Conservation (phyloP, 371 early-diverging fungal species). For the Mucor mucedo region DNA sequence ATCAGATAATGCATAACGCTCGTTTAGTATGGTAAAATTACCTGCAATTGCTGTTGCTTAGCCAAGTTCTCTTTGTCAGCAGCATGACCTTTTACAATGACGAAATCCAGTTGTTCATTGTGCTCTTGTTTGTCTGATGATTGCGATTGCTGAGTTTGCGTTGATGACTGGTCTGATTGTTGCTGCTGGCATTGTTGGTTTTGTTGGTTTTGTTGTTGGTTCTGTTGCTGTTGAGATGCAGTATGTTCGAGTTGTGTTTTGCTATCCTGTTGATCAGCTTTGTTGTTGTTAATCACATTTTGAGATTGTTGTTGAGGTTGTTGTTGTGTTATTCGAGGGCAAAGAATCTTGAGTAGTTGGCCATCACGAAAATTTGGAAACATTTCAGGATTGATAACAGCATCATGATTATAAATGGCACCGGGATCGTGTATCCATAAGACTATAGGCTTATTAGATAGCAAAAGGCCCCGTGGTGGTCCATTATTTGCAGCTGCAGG, state of each 20-base stretch:
- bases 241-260: conserved; percentile 26
- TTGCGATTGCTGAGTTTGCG: conserved; percentile 7
- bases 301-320: conserved; percentile 34
- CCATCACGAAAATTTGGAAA: conserved; percentile 79
- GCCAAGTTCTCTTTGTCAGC: conserved; percentile 55
- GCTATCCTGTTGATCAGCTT: conserved; percentile 18
- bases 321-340: conserved; percentile 30
- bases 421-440: conserved; percentile 55
- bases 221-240: conserved; percentile 9
- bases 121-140: conserved; percentile 5
- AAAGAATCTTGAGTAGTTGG: conserved; percentile 69
- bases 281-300: conserved; percentile 23
- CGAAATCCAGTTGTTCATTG: conserved; percentile 25
- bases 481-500: conserved; percentile 1
- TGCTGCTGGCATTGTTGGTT: conserved; percentile 8
- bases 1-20: not conserved
- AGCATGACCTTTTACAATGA: conserved; percentile 55
- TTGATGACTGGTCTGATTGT: not conserved
- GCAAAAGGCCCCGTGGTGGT: conserved; percentile 17
- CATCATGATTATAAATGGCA: conserved; percentile 62
- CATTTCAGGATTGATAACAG: conserved; percentile 82
- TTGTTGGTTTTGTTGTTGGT: conserved; percentile 11
- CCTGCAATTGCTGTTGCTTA: conserved; percentile 67
- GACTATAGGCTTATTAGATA: conserved; percentile 48
- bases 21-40: conserved; percentile 11